Conservation (phyloP, 345 rosid species). For the Brassica nigra region DNA sequence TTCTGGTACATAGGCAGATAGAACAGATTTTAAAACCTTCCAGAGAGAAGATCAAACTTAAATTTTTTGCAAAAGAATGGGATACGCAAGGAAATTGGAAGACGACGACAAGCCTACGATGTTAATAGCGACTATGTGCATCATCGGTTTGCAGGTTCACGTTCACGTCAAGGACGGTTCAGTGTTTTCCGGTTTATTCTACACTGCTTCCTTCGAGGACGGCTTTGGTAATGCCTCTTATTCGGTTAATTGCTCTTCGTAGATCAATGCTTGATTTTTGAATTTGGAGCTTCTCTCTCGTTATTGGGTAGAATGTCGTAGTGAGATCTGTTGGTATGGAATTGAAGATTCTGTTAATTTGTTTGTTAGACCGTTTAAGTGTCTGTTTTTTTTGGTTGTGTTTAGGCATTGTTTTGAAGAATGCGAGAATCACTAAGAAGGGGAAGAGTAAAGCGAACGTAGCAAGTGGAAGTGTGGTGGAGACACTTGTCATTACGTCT, state of each 20-base stretch:
- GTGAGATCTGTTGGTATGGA: conserved; percentile 26
- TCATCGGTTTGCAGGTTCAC: conserved; percentile 78
- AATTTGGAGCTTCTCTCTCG: neutral
- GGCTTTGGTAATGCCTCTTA: conserved; percentile 41
- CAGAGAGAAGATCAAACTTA: neutral
- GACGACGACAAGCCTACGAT: conserved; percentile 41
- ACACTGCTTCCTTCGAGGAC: conserved; percentile 74
- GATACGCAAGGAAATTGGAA: conserved; percentile 47
- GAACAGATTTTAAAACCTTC: too few relatives aligned
- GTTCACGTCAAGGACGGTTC: conserved; percentile 84
- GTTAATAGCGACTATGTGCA: conserved; percentile 67
- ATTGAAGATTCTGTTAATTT: conserved; percentile 18
- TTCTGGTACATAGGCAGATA: conserved; percentile 2
- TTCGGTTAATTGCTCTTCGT: neutral
- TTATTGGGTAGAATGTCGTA: neutral
- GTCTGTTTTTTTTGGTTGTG: too few relatives aligned
- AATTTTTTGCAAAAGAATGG: conserved; percentile 40
- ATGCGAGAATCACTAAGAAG: conserved; percentile 70
- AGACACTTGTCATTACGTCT: conserved; percentile 70
- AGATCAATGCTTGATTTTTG: neutral
- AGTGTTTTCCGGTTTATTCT: conserved; percentile 71
- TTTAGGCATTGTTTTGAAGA: conserved; percentile 79
- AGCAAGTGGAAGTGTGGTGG: conserved; percentile 49
- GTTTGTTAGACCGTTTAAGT: neutral
- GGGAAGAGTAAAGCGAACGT: conserved; percentile 71